phyloP scores from a whole-genome alignment of 73 alveolate genomes.

The Paramecium sonneborni region DNA sequence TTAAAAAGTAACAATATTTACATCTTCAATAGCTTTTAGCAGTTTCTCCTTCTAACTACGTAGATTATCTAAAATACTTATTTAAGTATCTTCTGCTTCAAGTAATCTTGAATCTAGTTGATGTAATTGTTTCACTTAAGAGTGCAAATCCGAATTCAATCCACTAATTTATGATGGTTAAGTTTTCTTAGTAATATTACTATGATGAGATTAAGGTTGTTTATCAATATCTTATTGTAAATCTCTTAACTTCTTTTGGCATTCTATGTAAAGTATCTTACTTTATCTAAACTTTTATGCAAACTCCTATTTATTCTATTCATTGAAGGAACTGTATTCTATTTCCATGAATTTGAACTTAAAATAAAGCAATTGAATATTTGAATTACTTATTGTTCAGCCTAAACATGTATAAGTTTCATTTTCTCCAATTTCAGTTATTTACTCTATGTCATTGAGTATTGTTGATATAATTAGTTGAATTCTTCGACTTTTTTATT shows the following conservation, averaged over 20 bases:
- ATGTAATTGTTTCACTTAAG: background rate
- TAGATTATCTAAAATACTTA: background rate
- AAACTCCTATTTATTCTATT: background rate
- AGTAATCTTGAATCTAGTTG: background rate
- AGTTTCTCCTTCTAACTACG: background rate
- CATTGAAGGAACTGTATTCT: background rate
- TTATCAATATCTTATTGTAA: background rate
- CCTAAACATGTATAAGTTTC: background rate
- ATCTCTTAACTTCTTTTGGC: background rate
- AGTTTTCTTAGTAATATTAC: background rate
- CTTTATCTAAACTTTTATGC: background rate
- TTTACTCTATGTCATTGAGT: background rate
- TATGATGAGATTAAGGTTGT: background rate
- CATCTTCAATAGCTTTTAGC: background rate
- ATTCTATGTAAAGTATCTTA: background rate
- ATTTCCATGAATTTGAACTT: constrained; percentile 25
- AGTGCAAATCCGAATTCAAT: background rate
- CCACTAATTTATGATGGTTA: background rate
- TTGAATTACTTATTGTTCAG: background rate
- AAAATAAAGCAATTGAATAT: background rate
- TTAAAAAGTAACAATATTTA: background rate
- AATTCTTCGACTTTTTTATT: background rate
- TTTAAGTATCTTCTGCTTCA: background rate
- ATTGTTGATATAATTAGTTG: background rate
- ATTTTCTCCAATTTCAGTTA: background rate